Evolutionary conservation across 1,139 yeast genomes (phyloP).

Genomic region (Geotrichum reessii): DNA sequence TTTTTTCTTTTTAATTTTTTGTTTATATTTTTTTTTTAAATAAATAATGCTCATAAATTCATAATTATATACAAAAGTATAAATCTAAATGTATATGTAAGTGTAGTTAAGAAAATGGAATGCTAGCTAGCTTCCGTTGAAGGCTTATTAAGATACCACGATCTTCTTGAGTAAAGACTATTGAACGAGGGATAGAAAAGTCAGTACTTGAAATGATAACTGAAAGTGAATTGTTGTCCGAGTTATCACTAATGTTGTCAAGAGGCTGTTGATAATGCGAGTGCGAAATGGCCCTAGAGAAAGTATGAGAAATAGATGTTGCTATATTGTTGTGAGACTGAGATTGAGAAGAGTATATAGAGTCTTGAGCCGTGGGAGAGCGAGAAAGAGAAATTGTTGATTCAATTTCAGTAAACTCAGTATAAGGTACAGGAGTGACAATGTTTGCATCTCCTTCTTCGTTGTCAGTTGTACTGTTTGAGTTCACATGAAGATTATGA

Average conservation of each 20-base stretch:
- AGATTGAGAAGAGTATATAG: not conserved
- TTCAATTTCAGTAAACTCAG: not conserved
- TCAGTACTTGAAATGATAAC: not conserved
- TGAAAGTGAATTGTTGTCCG: not conserved
- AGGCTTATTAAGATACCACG: slow-evolving; percentile 13
- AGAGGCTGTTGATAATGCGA: not conserved
- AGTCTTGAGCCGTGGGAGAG: not conserved
- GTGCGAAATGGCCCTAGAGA: not conserved
- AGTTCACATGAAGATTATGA: not conserved
- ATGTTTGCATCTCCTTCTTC: not conserved
- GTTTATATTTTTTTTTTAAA: not conserved
- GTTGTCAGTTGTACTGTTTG: not conserved
- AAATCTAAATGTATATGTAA: not conserved
- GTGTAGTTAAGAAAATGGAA: not conserved
- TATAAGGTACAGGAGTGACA: not conserved
- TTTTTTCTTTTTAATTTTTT: not conserved
- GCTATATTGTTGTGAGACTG: not conserved
- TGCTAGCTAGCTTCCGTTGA: slow-evolving; percentile 11
- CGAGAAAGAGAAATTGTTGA: not conserved
- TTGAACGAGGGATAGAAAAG: not conserved
- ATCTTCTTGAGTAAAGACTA: slow-evolving; percentile 4
- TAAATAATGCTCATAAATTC: not conserved
- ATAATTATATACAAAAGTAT: not conserved
- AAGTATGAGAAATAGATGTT: not conserved
- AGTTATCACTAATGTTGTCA: not conserved